Base-by-base conservation (phyloP, 192 early-diverging fungal genomes). In the Linnemannia schmuckeri region DNA sequence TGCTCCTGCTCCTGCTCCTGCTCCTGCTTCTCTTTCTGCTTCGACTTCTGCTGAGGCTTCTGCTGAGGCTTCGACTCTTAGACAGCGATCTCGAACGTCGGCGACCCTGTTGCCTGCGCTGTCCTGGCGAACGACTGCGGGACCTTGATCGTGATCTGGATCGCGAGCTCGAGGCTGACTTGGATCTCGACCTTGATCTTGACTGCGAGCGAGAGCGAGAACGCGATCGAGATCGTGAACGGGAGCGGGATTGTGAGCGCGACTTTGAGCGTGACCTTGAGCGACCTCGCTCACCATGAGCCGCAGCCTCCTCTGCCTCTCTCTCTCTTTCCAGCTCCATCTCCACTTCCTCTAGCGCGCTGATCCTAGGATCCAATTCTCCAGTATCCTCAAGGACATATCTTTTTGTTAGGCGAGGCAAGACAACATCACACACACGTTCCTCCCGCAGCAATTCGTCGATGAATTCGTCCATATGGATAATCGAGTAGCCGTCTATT, bases 381-480 rank as follows among this genome's bases (percentile, higher is more conserved):
- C 94, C 97, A 35, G 91, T 88, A 66, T 99, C 96, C 78, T 98
- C 98, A 10, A 99, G 88, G 18, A 95, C 88, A 79, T 96, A 82
- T 17, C 98, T 92, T 42, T 95, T 95, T 8, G 93, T 93, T 24
- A 99, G 79, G 40, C 94, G 91, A 5, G 98, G 98, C 42, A 99
- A 85, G n/a, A 97, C 96, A 3, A 96, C 94, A 88, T 97, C 96
- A 78, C 96, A 99, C 6, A 96, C 95, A 46, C 94, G 92, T 22
- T 96, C 93, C 35, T 96, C 93, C 18, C 90, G 83, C 70, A 99
- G 89, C 33, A 99, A 89, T 37, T 94, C 88, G 83, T 99, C 97
- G 41, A 97, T 92, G 85, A 99, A 98, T 85, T 97, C 94, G 80
- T 99, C 98, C 94, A 99, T 94, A 79, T 93, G 90, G 7, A 94